phyloP scores from a whole-genome alignment of 2,329 filamentous ascomycete species.

The Decorospora gaudefroyi region DNA sequence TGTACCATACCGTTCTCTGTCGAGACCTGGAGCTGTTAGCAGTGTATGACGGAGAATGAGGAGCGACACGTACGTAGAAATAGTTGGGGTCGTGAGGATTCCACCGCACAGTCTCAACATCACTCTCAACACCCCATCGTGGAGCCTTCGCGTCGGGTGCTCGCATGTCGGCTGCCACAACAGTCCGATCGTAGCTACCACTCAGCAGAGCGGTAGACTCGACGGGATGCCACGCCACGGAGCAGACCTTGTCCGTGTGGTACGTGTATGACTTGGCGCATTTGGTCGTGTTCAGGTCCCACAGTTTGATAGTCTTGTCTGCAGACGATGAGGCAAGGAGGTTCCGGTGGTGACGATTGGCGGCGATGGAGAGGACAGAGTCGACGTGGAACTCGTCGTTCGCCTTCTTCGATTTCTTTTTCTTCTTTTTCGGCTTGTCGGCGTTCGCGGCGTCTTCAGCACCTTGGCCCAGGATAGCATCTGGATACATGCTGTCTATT shows the following conservation, averaged over 20 bases:
- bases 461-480: constrained; percentile 84
- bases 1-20: constrained; percentile 92
- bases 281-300: constrained; percentile 90
- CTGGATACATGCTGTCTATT: constrained; percentile 97
- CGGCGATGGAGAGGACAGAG: constrained; percentile 85
- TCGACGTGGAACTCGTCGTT: constrained; percentile 95
- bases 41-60: background rate
- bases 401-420: constrained; percentile 84
- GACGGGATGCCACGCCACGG: constrained; percentile 86
- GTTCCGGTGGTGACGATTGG: constrained; percentile 92
- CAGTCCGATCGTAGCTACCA: constrained; percentile 91
- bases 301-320: constrained; percentile 96
- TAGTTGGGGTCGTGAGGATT: constrained; percentile 89
- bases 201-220: constrained; percentile 88
- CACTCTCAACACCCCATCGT: constrained; percentile 91
- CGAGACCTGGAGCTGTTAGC: constrained; percentile 56
- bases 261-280: constrained; percentile 95
- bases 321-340: constrained; percentile 92
- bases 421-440: constrained; percentile 76
- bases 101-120: constrained; percentile 92
- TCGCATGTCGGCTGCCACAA: constrained; percentile 95
- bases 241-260: constrained; percentile 98
- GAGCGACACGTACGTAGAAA: constrained; percentile 71
- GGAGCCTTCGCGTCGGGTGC: constrained; percentile 80
- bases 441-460: constrained; percentile 56